Conservation (phyloP, 2,329 filamentous ascomycete species). For the Pseudocercospora fuligena region DNA sequence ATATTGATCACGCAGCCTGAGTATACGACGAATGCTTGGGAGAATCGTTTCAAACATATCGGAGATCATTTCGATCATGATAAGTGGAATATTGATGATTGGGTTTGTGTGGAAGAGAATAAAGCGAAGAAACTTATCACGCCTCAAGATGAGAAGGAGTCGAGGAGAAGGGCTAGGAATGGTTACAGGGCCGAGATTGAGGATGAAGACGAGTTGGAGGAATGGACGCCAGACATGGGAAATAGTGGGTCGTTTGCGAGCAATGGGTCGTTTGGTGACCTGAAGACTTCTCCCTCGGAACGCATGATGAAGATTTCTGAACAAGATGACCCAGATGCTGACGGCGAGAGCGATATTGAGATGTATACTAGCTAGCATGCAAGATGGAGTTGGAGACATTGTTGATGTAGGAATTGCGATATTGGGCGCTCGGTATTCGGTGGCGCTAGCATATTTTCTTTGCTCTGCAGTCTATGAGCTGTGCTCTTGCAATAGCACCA, state of each 20-base stretch:
- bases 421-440: neutral
- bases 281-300: neutral
- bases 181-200: neutral
- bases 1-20: slow-evolving; percentile 58
- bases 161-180: neutral
- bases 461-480: neutral
- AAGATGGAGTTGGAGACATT: neutral
- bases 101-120: slow-evolving; percentile 54
- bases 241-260: neutral
- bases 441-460: neutral
- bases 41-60: slow-evolving; percentile 69
- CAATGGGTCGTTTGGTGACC: neutral
- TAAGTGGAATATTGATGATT: slow-evolving; percentile 58
- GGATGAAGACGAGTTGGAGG: slow-evolving; percentile 11
- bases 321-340: neutral
- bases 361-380: neutral
- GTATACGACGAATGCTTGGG: slow-evolving; percentile 44
- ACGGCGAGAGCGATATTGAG: slow-evolving; percentile 3
- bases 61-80: slow-evolving; percentile 70
- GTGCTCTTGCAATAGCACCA: neutral
- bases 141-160: slow-evolving; percentile 11
- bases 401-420: neutral
- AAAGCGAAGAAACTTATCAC: slow-evolving; percentile 40
- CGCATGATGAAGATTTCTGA: neutral
- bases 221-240: neutral